Evolutionary conservation across 78 protist genomes (phyloP).

Genomic region (Trichosphaerium sp.): DNA sequence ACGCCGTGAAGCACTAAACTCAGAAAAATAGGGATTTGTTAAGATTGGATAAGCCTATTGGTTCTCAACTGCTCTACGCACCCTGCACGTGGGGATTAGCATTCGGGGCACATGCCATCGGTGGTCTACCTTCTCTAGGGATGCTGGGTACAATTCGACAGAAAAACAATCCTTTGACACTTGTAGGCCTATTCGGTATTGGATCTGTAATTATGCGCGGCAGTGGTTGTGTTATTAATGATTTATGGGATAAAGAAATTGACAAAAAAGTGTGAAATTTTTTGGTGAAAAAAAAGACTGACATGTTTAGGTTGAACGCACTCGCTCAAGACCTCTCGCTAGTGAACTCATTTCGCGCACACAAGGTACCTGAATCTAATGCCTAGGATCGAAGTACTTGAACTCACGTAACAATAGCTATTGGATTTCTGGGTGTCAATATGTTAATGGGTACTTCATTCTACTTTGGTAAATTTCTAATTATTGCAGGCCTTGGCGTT

Average conservation of each 20-base stretch:
- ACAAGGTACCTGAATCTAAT: too few species aligned
- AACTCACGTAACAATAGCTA: slow-evolving; percentile 18
- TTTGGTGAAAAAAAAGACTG: background rate
- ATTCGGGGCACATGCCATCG: slow-evolving; percentile 15
- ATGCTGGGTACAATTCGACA: background rate
- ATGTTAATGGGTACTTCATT: slow-evolving; percentile 6
- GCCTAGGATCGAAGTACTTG: too few species aligned
- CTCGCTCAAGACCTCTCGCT: slow-evolving; percentile 77
- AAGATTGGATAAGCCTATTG: slow-evolving; percentile 43
- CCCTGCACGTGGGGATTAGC: slow-evolving; percentile 33
- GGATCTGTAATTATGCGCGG: slow-evolving; percentile 87
- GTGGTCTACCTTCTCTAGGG: slow-evolving; percentile 10
- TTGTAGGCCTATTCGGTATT: slow-evolving; percentile 22
- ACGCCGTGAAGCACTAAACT: too few species aligned
- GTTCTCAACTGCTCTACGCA: slow-evolving; percentile 8
- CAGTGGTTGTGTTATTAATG: slow-evolving; percentile 87
- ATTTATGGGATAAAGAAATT: slow-evolving; percentile 74
- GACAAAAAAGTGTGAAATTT: slow-evolving; percentile 65
- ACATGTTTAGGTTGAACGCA: slow-evolving; percentile 56
- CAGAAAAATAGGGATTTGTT: too few species aligned
- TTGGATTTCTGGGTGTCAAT: slow-evolving; percentile 35
- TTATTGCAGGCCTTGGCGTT: slow-evolving; percentile 15
- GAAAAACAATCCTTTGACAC: too few species aligned
- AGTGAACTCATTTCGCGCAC: too few species aligned
- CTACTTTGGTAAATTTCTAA: slow-evolving; percentile 19